phyloP scores from a whole-genome alignment of 352 stramenopile species.

The Phytopythium chamaehyphon region DNA sequence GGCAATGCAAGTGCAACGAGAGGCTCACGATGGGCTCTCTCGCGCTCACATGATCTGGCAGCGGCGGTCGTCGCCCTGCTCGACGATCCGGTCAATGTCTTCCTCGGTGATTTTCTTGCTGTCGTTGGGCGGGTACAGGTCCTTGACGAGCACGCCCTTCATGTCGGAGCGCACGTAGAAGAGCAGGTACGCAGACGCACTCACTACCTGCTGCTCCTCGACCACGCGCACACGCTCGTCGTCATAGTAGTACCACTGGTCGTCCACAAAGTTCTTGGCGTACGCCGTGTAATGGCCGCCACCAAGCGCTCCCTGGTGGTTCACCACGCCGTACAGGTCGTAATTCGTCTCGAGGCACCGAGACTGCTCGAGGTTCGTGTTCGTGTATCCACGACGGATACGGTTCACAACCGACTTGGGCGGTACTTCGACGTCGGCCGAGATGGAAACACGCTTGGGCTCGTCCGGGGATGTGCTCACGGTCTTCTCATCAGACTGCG shows the following conservation, averaged over 20 bases:
- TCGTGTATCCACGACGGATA: conserved; percentile 79
- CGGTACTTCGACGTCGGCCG: not conserved
- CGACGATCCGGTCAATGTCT: conserved; percentile 87
- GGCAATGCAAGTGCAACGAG: too few relatives aligned
- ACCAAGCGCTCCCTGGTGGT: conserved; percentile 83
- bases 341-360: conserved; percentile 86
- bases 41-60: conserved; percentile 77
- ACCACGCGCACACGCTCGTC: conserved; percentile 85
- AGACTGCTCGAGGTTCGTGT: conserved; percentile 86
- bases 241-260: conserved; percentile 91
- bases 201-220: conserved; percentile 84
- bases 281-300: conserved; percentile 88
- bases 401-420: conserved; percentile 43
- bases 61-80: conserved; percentile 73
- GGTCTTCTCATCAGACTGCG: conserved; percentile 5
- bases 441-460: conserved; percentile 7
- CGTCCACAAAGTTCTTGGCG: conserved; percentile 85
- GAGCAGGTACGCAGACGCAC: conserved; percentile 85
- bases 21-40: too few relatives aligned
- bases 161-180: conserved; percentile 92
- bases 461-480: conserved; percentile 2
- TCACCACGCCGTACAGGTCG: conserved; percentile 86
- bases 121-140: conserved; percentile 85
- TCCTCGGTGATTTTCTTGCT: conserved; percentile 84
- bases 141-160: conserved; percentile 72